Conservation (phyloP, 1,139 yeast species). For the Blastobotrys illinoisensis region DNA sequence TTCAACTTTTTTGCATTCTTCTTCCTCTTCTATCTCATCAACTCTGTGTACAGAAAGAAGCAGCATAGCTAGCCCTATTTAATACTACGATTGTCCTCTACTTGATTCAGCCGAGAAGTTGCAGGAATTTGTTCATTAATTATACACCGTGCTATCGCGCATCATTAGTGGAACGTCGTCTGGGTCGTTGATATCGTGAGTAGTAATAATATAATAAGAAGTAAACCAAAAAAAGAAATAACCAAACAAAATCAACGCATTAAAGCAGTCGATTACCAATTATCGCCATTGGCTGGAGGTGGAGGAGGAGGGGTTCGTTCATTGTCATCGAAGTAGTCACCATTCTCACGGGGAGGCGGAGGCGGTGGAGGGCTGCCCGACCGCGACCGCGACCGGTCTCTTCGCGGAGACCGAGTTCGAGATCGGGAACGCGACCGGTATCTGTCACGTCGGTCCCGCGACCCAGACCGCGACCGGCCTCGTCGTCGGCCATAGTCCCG, state of each 20-base stretch:
- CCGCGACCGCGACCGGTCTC: constrained; percentile 1
- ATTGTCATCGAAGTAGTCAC: constrained; percentile 2
- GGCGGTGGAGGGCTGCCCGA: constrained; percentile 1
- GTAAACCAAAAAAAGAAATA: neutral
- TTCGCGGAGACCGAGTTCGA: constrained; percentile 4
- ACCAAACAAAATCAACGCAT: neutral
- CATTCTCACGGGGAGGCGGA: constrained; percentile 5
- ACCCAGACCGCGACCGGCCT: constrained; percentile 9
- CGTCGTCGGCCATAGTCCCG: constrained; percentile 13
- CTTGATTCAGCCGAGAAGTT: too few species aligned
- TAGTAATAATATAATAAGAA: neutral
- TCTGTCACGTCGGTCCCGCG: constrained; percentile 15
- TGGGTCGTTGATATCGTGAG: neutral
- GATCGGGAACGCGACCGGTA: constrained; percentile 5
- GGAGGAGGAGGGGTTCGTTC: constrained; percentile 9
- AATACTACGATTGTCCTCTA: too few species aligned
- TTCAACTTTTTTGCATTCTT: constrained; percentile 37
- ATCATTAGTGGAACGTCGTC: neutral
- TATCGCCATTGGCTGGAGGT: neutral
- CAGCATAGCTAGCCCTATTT: neutral
- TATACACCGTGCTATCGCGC: neutral
- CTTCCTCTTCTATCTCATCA: constrained; percentile 27
- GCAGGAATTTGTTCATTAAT: neutral
- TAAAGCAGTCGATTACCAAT: neutral
- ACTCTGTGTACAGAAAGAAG: constrained; percentile 6